Conservation (phyloP, 495 filamentous ascomycete species). For the Lasiosphaeria miniovina region DNA sequence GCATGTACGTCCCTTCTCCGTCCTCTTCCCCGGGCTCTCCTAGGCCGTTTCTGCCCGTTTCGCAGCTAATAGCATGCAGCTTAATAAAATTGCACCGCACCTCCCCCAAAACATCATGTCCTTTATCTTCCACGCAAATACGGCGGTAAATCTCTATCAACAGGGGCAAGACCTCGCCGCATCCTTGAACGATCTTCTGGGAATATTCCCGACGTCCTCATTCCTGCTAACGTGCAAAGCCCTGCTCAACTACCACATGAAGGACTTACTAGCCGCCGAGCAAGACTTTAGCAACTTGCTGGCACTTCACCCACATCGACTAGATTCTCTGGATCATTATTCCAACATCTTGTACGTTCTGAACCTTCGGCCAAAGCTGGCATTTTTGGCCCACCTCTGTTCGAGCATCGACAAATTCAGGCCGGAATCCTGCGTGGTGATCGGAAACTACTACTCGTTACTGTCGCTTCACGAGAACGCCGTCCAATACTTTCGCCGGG, state of each 20-base stretch:
- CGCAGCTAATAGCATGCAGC: constrained; percentile 30
- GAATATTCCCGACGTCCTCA: constrained; percentile 78
- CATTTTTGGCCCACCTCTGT: constrained; percentile 87
- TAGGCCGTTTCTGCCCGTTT: no score
- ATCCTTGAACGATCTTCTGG: constrained; percentile 69
- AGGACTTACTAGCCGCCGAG: constrained; percentile 85
- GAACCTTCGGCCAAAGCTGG: constrained; percentile 78
- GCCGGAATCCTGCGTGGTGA: constrained; percentile 93
- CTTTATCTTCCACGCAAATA: constrained; percentile 86
- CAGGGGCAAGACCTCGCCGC: constrained; percentile 68
- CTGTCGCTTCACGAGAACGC: constrained; percentile 96
- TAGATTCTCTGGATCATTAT: constrained; percentile 90
- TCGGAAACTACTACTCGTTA: constrained; percentile 95
- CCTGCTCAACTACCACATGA: constrained; percentile 87
- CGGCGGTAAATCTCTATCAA: constrained; percentile 87
- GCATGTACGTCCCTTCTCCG: constrained; percentile 57
- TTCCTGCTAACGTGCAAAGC: constrained; percentile 90
- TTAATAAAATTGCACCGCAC: constrained; percentile 49
- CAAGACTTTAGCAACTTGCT: constrained; percentile 80
- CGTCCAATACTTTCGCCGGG: constrained; percentile 94
- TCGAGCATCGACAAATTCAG: constrained; percentile 91
- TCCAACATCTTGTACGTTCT: constrained; percentile 97
- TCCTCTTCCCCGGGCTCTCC: not conserved
- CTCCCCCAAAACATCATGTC: constrained; percentile 90
- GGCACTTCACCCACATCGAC: constrained; percentile 74